Evolutionary conservation across 2,329 filamentous ascomycete species (phyloP), one percentile per base, ranked within the genome.

Genomic region (Pseudogymnoascus sp.): DNA sequence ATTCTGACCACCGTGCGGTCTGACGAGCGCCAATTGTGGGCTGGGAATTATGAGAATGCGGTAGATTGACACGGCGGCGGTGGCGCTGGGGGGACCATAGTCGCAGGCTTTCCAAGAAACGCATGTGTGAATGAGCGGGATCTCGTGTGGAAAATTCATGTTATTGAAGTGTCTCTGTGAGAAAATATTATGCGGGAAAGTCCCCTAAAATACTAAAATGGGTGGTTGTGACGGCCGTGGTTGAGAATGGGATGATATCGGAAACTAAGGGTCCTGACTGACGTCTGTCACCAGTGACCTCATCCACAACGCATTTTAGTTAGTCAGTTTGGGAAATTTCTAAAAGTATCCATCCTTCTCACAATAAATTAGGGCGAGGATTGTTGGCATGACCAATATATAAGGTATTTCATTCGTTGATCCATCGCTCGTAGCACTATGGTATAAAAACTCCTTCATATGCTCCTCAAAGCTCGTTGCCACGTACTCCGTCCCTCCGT

Each of bases 151-250:
- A 11, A 33, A 18, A 55, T 55, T 55, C 49, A 55, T 55, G 28
- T 21, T 55, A 55, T 5, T 55, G 11, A 16, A 55, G 49, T 55
- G 28, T 11, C 1, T 11, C 1, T 33, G 4, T 14, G 49, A 2
- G 16, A 33, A 55, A 55, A 14, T 5, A 55, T 33, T 55, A 25
- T 33, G 49, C 14, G 18, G 49, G 49, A 21, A 18, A 25, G 49
- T 55, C 49, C 49, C 49, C 49, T 55, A 55, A 55, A 55, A 55
- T 55, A 55, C 49, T 55, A 55, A 33, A 55, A 55, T 55, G 25
- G 25, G n/a, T 55, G 40, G 14, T 28, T 55, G 49, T 55, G 49
- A 55, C 49, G 45, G 25, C 8, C n/a, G 5, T 18, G 49, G 9
- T 55, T 33, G n/a, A 55, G 49, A 55, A 55, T 55, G 49, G 49